Evolutionary conservation across 108 stramenopile genomes (phyloP), one percentile per base, ranked within the genome.

Genomic region (Schizochytrium sp.): DNA sequence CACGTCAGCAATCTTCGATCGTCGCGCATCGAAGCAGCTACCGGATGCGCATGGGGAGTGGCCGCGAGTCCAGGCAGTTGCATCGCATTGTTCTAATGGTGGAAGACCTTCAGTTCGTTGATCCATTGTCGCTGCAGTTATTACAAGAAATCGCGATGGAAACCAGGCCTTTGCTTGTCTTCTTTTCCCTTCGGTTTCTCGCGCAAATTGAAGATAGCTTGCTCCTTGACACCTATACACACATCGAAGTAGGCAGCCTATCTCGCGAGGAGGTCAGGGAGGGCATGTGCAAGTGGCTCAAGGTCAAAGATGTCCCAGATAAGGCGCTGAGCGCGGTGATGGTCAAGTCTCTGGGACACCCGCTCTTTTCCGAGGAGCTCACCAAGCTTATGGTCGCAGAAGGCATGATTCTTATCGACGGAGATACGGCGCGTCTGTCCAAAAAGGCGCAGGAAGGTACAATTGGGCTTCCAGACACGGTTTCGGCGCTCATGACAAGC

Each of bases 281-380:
- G 51, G 76, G 76, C n/a, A 83, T 83, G 76, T 83, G 76, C 76
- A 83, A 83, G 51, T 83, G 76, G 76, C 51, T 83, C n/a, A 3
- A 34, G 76, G 76, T 83, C 6, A 8, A 34, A 8, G 76, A 83
- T n/a, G 51, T 83, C 3, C 76, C 76, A 47, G 76, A 83, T 4
- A 83, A 83, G 23, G 76, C 76, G n/a, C 76, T 83, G 51, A 53
- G 48, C 3, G 76, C 76, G 6, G 76, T 83, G 18, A 83, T 83
- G 76, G 76, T 45, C 43, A 83, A 83, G 4, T 83, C 76, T 6
- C 1, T n/a, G 19, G 76, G 76, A 8, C 76, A 83, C 48, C 76
- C 76, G n/a, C 51, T 83, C n/a, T 83, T 83, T 4, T 83, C 76
- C 16, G 76, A 47, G 48, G 76, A 83, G 76, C 51, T 83, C 19